A percentile compares a stretch with the other conserved stretches of the same genome.
phyloP scores from a whole-genome alignment of 768 basidiomycete genomes.

The Podaxis rugospora region DNA sequence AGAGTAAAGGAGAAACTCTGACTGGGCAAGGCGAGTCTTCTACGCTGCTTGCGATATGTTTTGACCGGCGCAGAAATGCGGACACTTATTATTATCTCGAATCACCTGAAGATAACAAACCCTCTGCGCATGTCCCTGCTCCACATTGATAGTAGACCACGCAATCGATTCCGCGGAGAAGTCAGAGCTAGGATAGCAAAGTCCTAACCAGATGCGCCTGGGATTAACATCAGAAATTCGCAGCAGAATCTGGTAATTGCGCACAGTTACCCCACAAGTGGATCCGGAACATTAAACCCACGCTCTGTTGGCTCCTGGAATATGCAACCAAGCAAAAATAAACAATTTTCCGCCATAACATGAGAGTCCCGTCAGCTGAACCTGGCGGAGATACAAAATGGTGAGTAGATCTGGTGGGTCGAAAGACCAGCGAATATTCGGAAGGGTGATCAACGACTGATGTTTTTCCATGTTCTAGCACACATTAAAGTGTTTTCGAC shows the following conservation, averaged over 20 bases:
- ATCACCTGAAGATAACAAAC: background rate
- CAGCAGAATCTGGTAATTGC: background rate
- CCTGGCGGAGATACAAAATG: conserved; percentile 5
- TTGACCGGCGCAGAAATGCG: background rate
- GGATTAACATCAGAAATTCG: conserved; percentile 9
- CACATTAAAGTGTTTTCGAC: background rate
- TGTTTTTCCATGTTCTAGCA: background rate
- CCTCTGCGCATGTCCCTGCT: background rate
- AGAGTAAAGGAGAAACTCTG: background rate
- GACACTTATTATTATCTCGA: conserved; percentile 2
- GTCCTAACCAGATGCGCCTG: background rate
- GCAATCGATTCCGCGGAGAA: conserved; percentile 10
- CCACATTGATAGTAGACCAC: background rate
- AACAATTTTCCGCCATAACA: conserved; percentile 7
- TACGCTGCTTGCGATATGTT: background rate
- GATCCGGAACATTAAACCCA: conserved; percentile 3
- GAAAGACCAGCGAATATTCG: background rate
- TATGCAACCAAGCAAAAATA: background rate
- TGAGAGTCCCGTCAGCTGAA: conserved; percentile 5
- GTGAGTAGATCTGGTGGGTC: conserved; percentile 1
- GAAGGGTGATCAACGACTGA: background rate
- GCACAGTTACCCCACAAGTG: background rate
- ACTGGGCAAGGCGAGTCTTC: background rate
- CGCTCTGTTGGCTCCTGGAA: background rate
- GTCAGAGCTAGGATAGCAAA: background rate